Percentiles rank a stretch among this genome's conserved stretches.
These are phyloP conservation scores for Aspergillus nidulans DNA, from an alignment of 495 filamentous ascomycete species.

Conservation along the genomic window DNA sequence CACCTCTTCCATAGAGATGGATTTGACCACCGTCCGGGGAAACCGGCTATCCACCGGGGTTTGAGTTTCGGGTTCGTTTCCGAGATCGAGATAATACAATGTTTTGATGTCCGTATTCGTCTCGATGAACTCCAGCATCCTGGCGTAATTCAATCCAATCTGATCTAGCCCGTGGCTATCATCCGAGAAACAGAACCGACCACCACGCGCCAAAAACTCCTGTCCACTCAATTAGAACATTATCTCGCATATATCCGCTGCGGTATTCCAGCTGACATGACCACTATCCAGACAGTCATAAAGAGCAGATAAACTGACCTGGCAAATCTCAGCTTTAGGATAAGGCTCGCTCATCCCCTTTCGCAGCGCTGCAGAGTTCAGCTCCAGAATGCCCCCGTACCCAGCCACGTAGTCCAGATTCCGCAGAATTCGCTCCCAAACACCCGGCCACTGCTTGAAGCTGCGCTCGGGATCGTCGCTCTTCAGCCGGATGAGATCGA, in stretches of 20 bases:
- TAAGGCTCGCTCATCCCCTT: conserved; percentile 92
- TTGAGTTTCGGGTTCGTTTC: conserved; percentile 2
- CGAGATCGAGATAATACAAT: conserved; percentile 38
- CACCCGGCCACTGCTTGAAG: conserved; percentile 49
- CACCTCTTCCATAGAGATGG: conserved; percentile 23
- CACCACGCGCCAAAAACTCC: conserved; percentile 61
- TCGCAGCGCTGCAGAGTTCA: conserved; percentile 79
- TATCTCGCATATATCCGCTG: neutral
- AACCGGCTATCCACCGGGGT: conserved; percentile 36
- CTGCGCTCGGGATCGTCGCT: conserved; percentile 60
- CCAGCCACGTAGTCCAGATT: conserved; percentile 66
- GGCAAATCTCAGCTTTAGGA: conserved; percentile 71
- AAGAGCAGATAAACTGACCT: conserved; percentile 46
- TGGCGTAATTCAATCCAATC: conserved; percentile 64
- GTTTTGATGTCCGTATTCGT: conserved; percentile 37
- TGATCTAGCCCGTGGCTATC: conserved; percentile 85
- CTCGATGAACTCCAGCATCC: conserved; percentile 55
- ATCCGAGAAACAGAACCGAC: conserved; percentile 81
- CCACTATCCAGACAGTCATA: neutral
- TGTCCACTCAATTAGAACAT: conserved; percentile 23
- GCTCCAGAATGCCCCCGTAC: conserved; percentile 80
- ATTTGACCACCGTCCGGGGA: conserved; percentile 31
- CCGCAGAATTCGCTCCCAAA: conserved; percentile 68
- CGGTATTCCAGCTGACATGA: neutral
- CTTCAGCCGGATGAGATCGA: conserved; percentile 83